Conservation (phyloP, 805 yeast genomes). For the Saturnispora sanitii region DNA sequence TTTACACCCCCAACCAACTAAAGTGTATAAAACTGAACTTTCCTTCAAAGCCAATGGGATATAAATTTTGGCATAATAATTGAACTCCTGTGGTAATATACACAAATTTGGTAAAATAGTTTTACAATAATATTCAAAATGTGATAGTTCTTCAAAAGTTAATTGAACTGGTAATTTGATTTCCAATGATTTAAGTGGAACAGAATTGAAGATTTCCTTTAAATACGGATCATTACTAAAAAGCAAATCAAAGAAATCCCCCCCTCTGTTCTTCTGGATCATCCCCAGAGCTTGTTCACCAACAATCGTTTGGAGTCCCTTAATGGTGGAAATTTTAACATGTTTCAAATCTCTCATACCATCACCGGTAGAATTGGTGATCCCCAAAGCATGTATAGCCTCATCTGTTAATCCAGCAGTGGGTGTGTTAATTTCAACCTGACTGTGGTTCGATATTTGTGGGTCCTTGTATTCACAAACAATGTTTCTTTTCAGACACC, state of each 20-base stretch:
- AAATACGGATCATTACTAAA: conserved; percentile 13
- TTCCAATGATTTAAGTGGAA: conserved; percentile 10
- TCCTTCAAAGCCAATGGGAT: conserved; percentile 44
- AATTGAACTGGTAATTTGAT: conserved; percentile 17
- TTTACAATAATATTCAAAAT: conserved; percentile 39
- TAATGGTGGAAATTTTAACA: conserved; percentile 7
- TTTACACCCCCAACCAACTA: conserved; percentile 48
- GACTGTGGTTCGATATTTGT: not conserved
- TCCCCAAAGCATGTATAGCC: conserved; percentile 7
- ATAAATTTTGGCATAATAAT: conserved; percentile 43
- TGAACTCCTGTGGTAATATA: conserved; percentile 37
- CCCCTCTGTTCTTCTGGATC: conserved; percentile 4
- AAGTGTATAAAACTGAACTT: conserved; percentile 36
- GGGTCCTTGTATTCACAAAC: conserved; percentile 15
- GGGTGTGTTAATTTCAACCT: not conserved
- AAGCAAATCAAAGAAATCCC: conserved; percentile 6
- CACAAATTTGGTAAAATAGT: conserved; percentile 38
- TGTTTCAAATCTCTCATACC: conserved; percentile 7
- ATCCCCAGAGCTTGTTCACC: conserved; percentile 7
- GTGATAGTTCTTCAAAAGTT: conserved; percentile 15
- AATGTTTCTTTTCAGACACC: conserved; percentile 18
- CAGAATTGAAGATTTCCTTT: conserved; percentile 7
- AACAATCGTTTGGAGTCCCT: conserved; percentile 6
- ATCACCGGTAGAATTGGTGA: conserved; percentile 7
- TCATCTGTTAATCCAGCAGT: conserved; percentile 4